Base-by-base conservation (phyloP, 345 rosid species). In the Populus ilicifolia region DNA sequence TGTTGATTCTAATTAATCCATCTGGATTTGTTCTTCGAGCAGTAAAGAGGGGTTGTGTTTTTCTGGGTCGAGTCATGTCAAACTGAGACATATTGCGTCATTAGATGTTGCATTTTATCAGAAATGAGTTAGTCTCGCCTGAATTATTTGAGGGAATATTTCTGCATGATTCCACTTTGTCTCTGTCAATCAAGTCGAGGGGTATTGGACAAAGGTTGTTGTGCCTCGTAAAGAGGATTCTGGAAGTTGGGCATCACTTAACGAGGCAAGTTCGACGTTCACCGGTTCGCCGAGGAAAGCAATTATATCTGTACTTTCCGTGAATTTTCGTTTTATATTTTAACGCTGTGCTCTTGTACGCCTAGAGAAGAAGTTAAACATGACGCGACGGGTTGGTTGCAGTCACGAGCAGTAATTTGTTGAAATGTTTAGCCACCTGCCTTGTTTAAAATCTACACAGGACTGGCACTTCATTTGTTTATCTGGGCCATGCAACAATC, bases 131-230 rank as follows among this genome's bases (percentile, higher is more conserved):
- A 62, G 77, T 39, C 33, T 80, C 66, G 77, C 27, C 72, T 66
- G 77, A 75, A 84, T 85, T 82, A 75, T 80, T 76, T 80, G 82
- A 80, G 79, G 85, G 87, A 84, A 87, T 82, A 85, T 85, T 81
- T 84, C 66, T 74, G 77, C 52, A 79, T 63, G 79, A 77, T 84
- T 79, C 81, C 80, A 64, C 84, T 80, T 75, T 85, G 86, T 79
- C 80, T 67, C 70, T 46, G 50, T 77, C 83, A 83, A 78, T 78
- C 78, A 76, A 76, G 73, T 77, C 50, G 79, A 79, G 78, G 84
- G 84, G 79, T 79, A 70, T 48, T 75, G 35, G 87, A 79, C 81
- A 82, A 75, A 69, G 78, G 78, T 71, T 52, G 77, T 59, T 76
- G 73, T 81, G 76, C 69, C 83, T 39, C 25, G 59, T 52, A 35